phyloP scores from a whole-genome alignment of 139 green algal genomes.

The Pleodorina starrii region DNA sequence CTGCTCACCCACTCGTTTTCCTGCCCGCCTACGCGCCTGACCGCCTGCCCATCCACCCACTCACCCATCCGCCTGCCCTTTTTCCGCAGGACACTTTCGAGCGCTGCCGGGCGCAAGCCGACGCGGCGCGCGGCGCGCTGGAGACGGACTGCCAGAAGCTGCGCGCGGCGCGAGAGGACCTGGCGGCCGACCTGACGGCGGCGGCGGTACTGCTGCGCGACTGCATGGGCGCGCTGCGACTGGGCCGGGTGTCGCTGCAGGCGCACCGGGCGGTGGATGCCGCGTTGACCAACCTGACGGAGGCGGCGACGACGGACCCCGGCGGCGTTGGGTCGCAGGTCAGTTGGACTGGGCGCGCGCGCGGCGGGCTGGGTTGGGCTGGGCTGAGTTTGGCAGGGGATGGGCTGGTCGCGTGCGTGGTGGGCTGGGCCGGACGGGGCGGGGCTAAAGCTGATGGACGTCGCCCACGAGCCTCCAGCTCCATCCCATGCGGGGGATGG shows the following conservation, averaged over 20 bases:
- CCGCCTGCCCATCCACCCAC: no score
- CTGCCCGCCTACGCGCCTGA: no score
- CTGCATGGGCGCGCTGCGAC: background rate
- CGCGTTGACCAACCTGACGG: background rate
- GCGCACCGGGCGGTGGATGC: background rate
- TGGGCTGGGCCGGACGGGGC: no score
- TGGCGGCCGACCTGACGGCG: conserved; percentile 2
- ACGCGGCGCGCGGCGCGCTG: background rate
- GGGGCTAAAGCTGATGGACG: no score
- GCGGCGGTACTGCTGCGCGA: background rate
- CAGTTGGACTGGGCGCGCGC: no score
- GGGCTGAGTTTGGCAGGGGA: no score
- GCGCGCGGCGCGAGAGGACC: background rate
- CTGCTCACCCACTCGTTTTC: no score
- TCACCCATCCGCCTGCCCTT: background rate
- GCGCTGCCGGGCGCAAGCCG: background rate
- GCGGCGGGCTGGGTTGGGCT: no score
- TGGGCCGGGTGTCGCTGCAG: background rate
- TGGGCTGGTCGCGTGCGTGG: no score
- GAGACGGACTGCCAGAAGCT: background rate
- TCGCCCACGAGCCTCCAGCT: no score
- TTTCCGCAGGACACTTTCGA: background rate
- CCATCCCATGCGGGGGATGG: no score
- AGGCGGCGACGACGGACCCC: background rate
- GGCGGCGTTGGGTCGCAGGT: background rate